Base-by-base conservation (phyloP, 371 early-diverging fungal genomes). In the Apophysomyces trapeziformis region DNA sequence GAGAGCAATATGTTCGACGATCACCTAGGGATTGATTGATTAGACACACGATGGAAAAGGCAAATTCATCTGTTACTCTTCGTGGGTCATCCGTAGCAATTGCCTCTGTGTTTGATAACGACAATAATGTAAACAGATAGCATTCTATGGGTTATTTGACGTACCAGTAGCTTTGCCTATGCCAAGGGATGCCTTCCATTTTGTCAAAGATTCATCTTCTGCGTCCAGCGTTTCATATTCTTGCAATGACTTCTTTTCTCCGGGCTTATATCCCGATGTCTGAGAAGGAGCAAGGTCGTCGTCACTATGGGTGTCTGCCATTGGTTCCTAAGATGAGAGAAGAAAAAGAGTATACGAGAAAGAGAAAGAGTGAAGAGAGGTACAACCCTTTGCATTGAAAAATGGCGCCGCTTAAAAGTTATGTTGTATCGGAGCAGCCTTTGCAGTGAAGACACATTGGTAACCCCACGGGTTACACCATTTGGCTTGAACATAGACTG, bases 171-270 rank as follows among this genome's bases (percentile, higher is more conserved):
- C 69, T 16, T 68, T 65, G 50, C 76, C 77, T 56, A 96, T 79
- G 37, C 96, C 96, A 45, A 97, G 89, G 43, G 93, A 92, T 65
- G 87, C 90, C 85, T 97, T 97, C 97, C 97, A 97, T 78, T 93
- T 95, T 64, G 84, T 80, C 45, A 97, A 87, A 16, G 95, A 94
- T 75, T 95, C 95, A 78, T 97, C 97, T 68, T 86, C 76, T 63
- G 91, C 89, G 71, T 97, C 97, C 59, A 97, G 82, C 18, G 83
- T 74, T 65, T 90, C 80, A 67, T 91, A 88, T 78, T 97, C 95
- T 50, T 86, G 84, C n/a, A 94, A 70, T 18, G 93, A 88, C 84
- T 96, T 97, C 86, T 96, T 95, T 68, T 91, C 92, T 54, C 90
- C 88, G 45, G 85, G 85, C 77, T 87, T 88, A 74, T 91, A 93